Evolutionary conservation across 2,329 filamentous ascomycete genomes (phyloP).

Genomic region (Aspergillaceae sp.): DNA sequence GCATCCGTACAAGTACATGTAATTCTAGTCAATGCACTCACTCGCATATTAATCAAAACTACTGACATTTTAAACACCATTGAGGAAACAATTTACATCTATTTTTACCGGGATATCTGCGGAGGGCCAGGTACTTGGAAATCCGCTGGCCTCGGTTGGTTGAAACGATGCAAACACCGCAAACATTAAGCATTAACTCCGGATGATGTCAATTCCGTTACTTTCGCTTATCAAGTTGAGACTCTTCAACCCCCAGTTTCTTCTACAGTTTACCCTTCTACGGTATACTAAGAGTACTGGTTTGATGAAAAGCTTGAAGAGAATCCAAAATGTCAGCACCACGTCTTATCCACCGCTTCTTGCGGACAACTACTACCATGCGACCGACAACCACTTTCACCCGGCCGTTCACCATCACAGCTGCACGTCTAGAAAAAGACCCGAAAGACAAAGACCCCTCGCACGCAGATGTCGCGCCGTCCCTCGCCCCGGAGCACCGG

Average conservation of each 20-base stretch:
- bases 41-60: no score
- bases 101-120: no score
- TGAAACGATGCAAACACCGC: conserved; percentile 24
- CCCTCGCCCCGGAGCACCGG: conserved; percentile 47
- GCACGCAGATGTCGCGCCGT: conserved; percentile 35
- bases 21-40: no score
- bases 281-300: no score
- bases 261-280: no score
- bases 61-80: no score
- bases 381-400: conserved; percentile 17
- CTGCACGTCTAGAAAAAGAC: conserved; percentile 10
- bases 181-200: conserved; percentile 23
- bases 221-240: no score
- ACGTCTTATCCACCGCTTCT: conserved; percentile 38
- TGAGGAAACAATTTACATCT: no score
- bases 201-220: conserved; percentile 31
- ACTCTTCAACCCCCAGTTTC: background rate
- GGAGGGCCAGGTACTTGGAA: conserved; percentile 2
- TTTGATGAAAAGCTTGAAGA: background rate
- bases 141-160: conserved; percentile 8
- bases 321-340: conserved; percentile 37
- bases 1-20: no score
- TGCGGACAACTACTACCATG: conserved; percentile 24
- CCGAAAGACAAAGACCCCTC: conserved; percentile 34
- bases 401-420: conserved; percentile 25